Evolutionary conservation across 176 grass and related monocot genomes (phyloP), one percentile per base, ranked within the genome.

Genomic region (Aegilops tauschii): DNA sequence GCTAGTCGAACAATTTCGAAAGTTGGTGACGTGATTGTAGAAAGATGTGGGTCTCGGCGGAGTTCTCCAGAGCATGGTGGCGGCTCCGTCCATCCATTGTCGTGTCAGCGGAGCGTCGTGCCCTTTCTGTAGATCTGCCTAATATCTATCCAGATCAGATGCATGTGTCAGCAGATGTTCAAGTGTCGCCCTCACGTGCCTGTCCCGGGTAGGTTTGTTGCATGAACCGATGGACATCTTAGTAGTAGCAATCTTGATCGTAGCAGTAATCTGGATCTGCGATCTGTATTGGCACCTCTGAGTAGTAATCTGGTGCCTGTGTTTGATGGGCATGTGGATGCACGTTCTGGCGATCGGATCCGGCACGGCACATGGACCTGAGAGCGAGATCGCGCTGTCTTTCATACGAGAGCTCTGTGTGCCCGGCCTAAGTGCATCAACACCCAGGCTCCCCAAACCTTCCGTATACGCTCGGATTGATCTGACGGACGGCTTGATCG

Each of bases 311-410:
- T 76, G 42, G 45, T 75, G 42, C 21, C 37, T 73, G 70, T 73
- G 70, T 29, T 12, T 70, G 34, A 31, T 47, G 21, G 37, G 45
- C 84, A 86, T 83, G 84, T 86, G 84, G 29, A 31, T 5, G 72
- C 88, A 86, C 14, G 72, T 86, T 86, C 23, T 67, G 69, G 61
- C 6, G 78, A 61, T 70, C 16, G 64, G 84, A 89, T 89, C 79
- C 52, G 31, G 84, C 79, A 86, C 14, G 39, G 84, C 84, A 78
- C 84, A 90, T 90, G 88, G 80, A 47, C 56, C 1, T 35, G 34
- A 10, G 27, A 56, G 12, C 21, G 6, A 10, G 27, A 56, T 18
- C 21, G 6, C 27, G 14, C 66, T 44, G 16, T 47, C 28, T 76
- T 18, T 10, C 17, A 20, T 20, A 76, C 45, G 14, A 54, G 44